Evolutionary conservation across 768 basidiomycete species (phyloP).

Genomic region (Rhizopogon sp.): DNA sequence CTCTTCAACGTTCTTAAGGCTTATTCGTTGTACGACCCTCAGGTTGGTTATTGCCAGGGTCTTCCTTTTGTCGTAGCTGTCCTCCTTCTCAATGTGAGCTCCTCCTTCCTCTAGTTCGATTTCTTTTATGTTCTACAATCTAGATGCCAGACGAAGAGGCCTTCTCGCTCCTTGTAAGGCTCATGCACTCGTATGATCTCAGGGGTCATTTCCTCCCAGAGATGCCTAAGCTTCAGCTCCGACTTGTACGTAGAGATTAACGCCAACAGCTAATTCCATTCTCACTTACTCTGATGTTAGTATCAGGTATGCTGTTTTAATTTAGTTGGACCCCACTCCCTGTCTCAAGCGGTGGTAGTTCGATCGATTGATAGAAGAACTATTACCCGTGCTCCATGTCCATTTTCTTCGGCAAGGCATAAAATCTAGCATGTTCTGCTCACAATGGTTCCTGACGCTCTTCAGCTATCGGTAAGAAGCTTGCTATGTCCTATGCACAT

Average conservation of each 20-base stretch:
- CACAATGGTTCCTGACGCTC: slow-evolving; percentile 97
- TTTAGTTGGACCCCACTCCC: slow-evolving; percentile 2
- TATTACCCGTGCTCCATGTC: slow-evolving; percentile 86
- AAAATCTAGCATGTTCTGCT: slow-evolving; percentile 98
- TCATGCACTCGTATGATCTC: slow-evolving; percentile 96
- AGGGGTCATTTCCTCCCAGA: slow-evolving; percentile 98
- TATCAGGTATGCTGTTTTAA: slow-evolving; percentile 47
- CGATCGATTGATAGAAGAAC: slow-evolving; percentile 89
- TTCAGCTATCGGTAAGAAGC: slow-evolving; percentile 85
- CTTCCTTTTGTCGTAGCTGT: slow-evolving; percentile 95
- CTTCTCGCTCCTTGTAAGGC: slow-evolving; percentile 87
- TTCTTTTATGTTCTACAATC: neutral
- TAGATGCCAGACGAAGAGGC: slow-evolving; percentile 99
- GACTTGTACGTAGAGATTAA: slow-evolving; percentile 53
- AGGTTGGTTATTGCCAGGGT: slow-evolving; percentile 98
- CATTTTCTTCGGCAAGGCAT: slow-evolving; percentile 93
- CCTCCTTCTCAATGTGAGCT: slow-evolving; percentile 78
- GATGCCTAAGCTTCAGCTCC: slow-evolving; percentile 95
- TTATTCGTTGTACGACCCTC: slow-evolving; percentile 90
- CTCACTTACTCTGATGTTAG: slow-evolving; percentile 24
- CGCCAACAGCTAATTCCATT: neutral
- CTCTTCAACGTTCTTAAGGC: slow-evolving; percentile 97
- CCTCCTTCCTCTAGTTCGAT: neutral
- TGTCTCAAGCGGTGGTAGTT: slow-evolving; percentile 49
- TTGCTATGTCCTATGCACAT: neutral